Conservation (phyloP, 305 asterid genomes). For the Andrographis paniculata region DNA sequence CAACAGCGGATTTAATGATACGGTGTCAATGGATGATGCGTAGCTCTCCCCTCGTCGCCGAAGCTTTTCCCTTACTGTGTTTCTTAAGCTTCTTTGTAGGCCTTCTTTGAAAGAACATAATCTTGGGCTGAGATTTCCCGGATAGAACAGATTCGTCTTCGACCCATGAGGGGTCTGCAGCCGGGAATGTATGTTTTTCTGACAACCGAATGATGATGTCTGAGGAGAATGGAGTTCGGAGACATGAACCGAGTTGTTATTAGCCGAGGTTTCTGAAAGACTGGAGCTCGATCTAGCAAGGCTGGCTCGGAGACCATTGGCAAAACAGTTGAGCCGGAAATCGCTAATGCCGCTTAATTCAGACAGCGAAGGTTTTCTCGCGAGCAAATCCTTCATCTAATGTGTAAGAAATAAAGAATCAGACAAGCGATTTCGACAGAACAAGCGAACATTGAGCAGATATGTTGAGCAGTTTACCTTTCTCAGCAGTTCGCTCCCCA, state of each 20-base stretch:
- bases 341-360: constrained; percentile 79
- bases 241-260: constrained; percentile 29
- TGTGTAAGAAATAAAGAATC: constrained; percentile 15
- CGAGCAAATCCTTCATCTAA: constrained; percentile 82
- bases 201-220: constrained; percentile 32
- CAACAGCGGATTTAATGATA: constrained; percentile 18
- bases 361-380: constrained; percentile 62
- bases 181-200: constrained; percentile 33
- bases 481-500: constrained; percentile 62
- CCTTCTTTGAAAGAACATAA: constrained; percentile 66
- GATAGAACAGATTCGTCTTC: constrained; percentile 37
- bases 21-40: constrained; percentile 27
- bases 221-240: constrained; percentile 34
- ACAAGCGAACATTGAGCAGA: neutral
- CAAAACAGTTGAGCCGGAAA: constrained; percentile 68
- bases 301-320: constrained; percentile 63
- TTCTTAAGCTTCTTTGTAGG: constrained; percentile 38
- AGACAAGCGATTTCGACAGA: constrained; percentile 9
- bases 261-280: constrained; percentile 23
- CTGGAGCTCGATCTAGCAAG: constrained; percentile 44
- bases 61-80: constrained; percentile 39
- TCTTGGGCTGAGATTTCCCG: constrained; percentile 61
- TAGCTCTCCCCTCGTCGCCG: constrained; percentile 37
- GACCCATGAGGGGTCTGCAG: constrained; percentile 36
- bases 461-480: constrained; percentile 35